Evolutionary conservation across 805 yeast species (phyloP).

Genomic region (Yamadazyma endophytica): DNA sequence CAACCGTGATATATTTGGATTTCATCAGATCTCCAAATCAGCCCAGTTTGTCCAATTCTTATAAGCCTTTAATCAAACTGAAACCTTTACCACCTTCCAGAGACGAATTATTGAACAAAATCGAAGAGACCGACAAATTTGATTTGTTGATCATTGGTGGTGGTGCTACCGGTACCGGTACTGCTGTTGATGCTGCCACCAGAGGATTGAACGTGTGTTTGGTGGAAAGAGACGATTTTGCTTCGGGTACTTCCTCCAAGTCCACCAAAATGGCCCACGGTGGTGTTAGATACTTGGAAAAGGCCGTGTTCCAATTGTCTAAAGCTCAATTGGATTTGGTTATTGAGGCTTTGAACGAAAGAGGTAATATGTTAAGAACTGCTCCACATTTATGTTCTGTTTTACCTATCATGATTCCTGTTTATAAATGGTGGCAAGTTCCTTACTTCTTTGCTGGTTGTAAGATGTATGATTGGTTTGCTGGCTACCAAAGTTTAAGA

Average conservation of each 20-base stretch:
- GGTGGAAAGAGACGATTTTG: constrained; percentile 85
- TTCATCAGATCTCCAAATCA: constrained; percentile 31
- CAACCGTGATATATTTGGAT: constrained; percentile 36
- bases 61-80: constrained; percentile 42
- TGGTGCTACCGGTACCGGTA: constrained; percentile 94
- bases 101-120: constrained; percentile 44
- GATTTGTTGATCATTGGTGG: constrained; percentile 92
- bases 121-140: constrained; percentile 43
- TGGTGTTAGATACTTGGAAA: constrained; percentile 92
- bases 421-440: constrained; percentile 91
- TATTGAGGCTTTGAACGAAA: constrained; percentile 27
- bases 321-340: constrained; percentile 61
- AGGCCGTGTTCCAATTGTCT: constrained; percentile 88
- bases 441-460: constrained; percentile 93
- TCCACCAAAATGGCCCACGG: constrained; percentile 97
- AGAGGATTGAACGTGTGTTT: constrained; percentile 88
- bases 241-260: constrained; percentile 88
- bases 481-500: constrained; percentile 83
- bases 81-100: constrained; percentile 55
- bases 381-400: constrained; percentile 89
- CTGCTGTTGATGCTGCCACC: constrained; percentile 86
- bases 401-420: constrained; percentile 93
- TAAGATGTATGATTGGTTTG: constrained; percentile 87
- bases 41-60: constrained; percentile 22
- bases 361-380: constrained; percentile 73